These are phyloP conservation scores for Sporisorium iseilematis-ciliati DNA, from an alignment of 1,284 basidiomycete genomes.

Conservation along the genomic window DNA sequence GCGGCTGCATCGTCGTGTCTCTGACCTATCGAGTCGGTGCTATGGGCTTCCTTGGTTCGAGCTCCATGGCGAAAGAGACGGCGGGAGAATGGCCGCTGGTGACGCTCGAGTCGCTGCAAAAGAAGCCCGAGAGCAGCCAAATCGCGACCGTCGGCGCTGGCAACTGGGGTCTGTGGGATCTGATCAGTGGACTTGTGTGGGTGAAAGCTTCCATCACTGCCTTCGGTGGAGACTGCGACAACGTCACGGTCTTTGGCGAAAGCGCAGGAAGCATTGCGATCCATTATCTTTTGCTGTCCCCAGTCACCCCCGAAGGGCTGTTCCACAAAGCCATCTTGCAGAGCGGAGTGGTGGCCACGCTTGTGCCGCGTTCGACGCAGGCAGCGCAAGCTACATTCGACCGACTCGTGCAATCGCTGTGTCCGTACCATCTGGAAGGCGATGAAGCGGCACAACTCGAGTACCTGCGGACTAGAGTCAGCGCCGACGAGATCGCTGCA, in stretches of 20 bases:
- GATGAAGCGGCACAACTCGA: slow-evolving; percentile 38
- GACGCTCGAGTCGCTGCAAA: slow-evolving; percentile 15
- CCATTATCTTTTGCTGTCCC: slow-evolving; percentile 45
- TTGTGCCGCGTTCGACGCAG: slow-evolving; percentile 41
- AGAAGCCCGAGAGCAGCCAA: slow-evolving; percentile 5
- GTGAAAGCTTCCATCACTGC: slow-evolving; percentile 75
- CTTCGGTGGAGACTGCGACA: slow-evolving; percentile 77
- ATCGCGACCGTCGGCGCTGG: slow-evolving; percentile 23
- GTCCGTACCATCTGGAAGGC: slow-evolving; percentile 26
- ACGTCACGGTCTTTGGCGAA: slow-evolving; percentile 69
- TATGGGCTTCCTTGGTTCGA: slow-evolving; percentile 72
- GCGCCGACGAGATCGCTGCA: slow-evolving; percentile 32
- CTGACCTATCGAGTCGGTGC: slow-evolving; percentile 73
- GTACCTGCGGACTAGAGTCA: slow-evolving; percentile 30
- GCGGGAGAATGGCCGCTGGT: slow-evolving; percentile 42
- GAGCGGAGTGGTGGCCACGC: slow-evolving; percentile 42
- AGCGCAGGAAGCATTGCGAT: slow-evolving; percentile 57
- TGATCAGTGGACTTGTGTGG: slow-evolving; percentile 75
- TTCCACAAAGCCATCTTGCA: slow-evolving; percentile 52
- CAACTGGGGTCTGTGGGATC: slow-evolving; percentile 77
- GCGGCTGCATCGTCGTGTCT: slow-evolving; percentile 71
- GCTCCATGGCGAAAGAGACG: slow-evolving; percentile 70
- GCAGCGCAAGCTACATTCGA: slow-evolving; percentile 50
- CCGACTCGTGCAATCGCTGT: slow-evolving; percentile 19
- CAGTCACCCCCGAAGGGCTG: slow-evolving; percentile 25